A percentile compares a stretch with the other conserved stretches of the same genome.
phyloP scores from a whole-genome alignment of 371 early-diverging fungal species.

The Mortierella sp. region DNA sequence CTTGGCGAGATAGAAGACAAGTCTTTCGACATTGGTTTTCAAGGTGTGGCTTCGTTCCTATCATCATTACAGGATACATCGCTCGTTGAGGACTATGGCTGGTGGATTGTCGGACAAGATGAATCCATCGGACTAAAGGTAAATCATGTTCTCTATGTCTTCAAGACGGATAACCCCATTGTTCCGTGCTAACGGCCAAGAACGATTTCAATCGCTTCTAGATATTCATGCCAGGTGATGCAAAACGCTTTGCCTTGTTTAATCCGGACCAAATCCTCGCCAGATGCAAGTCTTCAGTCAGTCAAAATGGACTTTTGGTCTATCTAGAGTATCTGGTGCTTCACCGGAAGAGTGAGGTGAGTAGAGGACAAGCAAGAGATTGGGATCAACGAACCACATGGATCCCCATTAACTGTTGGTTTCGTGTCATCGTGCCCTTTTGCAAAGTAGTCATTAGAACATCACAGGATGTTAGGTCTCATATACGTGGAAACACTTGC shows the following conservation, averaged over 20 bases:
- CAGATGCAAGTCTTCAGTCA: constrained; percentile 56
- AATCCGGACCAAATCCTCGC: constrained; percentile 62
- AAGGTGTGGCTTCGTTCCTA: constrained; percentile 61
- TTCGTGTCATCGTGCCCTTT: not conserved
- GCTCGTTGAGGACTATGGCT: constrained; percentile 65
- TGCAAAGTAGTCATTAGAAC: constrained; percentile 15
- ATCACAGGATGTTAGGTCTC: constrained; percentile 19
- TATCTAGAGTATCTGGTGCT: constrained; percentile 72
- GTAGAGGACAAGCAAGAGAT: too few species aligned
- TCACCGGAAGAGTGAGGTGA: constrained; percentile 58
- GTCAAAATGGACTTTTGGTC: constrained; percentile 51
- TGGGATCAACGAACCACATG: too few species aligned
- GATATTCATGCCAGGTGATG: constrained; percentile 55
- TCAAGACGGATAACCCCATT: too few species aligned
- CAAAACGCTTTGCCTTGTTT: constrained; percentile 58
- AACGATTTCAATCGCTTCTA: constrained; percentile 2
- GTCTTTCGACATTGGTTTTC: constrained; percentile 63
- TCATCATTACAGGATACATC: constrained; percentile 50
- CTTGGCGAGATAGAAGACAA: constrained; percentile 61
- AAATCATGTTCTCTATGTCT: too few species aligned
- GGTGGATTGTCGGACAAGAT: constrained; percentile 69
- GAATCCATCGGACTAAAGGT: constrained; percentile 43
- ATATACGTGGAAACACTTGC: constrained; percentile 25
- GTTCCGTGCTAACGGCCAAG: too few species aligned
- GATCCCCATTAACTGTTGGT: not conserved